A percentile compares a stretch with the other conserved stretches of the same genome.
Conservation (phyloP, 2,329 filamentous ascomycete species). For the Exophiala sp. region DNA sequence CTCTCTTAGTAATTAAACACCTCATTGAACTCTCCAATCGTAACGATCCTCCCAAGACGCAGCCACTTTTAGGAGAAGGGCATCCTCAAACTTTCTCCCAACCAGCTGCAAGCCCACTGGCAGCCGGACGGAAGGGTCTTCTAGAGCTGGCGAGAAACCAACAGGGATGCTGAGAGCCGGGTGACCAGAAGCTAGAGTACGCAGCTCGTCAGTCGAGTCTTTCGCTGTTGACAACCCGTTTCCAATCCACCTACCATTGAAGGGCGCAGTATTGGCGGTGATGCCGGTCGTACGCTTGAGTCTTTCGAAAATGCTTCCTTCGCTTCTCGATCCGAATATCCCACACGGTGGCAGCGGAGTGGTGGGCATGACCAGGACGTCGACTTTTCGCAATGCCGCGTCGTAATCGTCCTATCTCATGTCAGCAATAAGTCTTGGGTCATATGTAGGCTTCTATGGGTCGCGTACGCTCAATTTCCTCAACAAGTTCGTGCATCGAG, state of each 20-base stretch:
- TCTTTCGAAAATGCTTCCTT: conserved; percentile 3
- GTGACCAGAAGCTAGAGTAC: conserved; percentile 40
- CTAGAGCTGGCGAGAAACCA: conserved; percentile 41
- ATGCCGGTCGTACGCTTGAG: conserved; percentile 42
- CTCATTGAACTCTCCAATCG: conserved; percentile 6
- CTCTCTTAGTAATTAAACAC: no score
- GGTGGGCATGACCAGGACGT: conserved; percentile 7
- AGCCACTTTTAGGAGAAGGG: conserved; percentile 26
- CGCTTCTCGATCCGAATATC: conserved; percentile 6
- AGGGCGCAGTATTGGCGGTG: conserved; percentile 53
- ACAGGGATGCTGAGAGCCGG: conserved; percentile 51
- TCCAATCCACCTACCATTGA: conserved; percentile 44
- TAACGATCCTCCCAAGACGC: conserved; percentile 25
- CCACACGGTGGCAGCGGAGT: neutral
- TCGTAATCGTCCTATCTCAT: neutral
- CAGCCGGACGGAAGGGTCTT: conserved; percentile 36
- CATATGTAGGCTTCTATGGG: neutral
- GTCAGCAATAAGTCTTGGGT: neutral
- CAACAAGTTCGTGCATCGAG: conserved; percentile 5
- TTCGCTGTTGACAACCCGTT: neutral
- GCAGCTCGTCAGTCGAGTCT: neutral
- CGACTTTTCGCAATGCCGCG: neutral
- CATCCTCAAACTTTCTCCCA: conserved; percentile 33
- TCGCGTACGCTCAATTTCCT: conserved; percentile 2
- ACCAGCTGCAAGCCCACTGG: conserved; percentile 53